These are phyloP conservation scores for Amphicarpaea edgeworthii DNA, from an alignment of 306 rosid genomes.

Conservation along the genomic window DNA sequence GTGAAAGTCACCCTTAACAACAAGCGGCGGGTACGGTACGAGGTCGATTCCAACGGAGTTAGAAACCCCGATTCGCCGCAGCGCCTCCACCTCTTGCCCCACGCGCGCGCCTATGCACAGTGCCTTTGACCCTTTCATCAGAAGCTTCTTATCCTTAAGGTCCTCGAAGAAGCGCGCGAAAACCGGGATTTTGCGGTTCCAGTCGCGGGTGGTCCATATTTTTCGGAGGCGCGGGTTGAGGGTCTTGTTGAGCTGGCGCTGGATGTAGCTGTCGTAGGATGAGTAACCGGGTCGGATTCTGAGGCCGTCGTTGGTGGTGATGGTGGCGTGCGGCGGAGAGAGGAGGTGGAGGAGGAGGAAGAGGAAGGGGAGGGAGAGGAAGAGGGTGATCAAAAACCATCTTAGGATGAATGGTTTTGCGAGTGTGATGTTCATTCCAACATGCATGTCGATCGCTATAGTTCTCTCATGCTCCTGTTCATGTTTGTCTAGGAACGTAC, in stretches of 20 bases:
- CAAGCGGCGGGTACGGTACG: slow-evolving; percentile 89
- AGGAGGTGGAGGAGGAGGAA: slow-evolving; percentile 37
- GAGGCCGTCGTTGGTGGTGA: slow-evolving; percentile 38
- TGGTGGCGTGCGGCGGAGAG: slow-evolving; percentile 26
- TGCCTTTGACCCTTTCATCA: slow-evolving; percentile 56
- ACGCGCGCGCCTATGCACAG: slow-evolving; percentile 87
- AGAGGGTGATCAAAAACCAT: slow-evolving; percentile 48
- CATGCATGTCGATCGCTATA: slow-evolving; percentile 8
- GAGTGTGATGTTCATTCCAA: slow-evolving; percentile 56
- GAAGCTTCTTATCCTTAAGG: slow-evolving; percentile 50
- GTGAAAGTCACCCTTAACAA: slow-evolving; percentile 79
- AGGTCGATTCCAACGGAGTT: slow-evolving; percentile 85
- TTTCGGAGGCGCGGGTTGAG: slow-evolving; percentile 81
- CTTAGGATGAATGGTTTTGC: slow-evolving; percentile 52
- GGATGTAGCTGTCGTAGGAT: slow-evolving; percentile 53
- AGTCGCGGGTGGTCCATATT: slow-evolving; percentile 92
- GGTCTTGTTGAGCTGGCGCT: slow-evolving; percentile 85
- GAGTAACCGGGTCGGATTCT: neutral
- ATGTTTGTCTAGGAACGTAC: too few relatives aligned
- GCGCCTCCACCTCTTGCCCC: slow-evolving; percentile 91
- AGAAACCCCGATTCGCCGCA: slow-evolving; percentile 63
- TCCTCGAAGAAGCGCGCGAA: slow-evolving; percentile 66
- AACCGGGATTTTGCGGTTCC: slow-evolving; percentile 84
- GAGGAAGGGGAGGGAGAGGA: slow-evolving; percentile 64
- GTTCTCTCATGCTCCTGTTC: too few relatives aligned